A percentile compares a stretch with the other conserved stretches of the same genome.
These are phyloP conservation scores for Annulohypoxylon bovei DNA, from an alignment of 495 filamentous ascomycete genomes.

Conservation along the genomic window DNA sequence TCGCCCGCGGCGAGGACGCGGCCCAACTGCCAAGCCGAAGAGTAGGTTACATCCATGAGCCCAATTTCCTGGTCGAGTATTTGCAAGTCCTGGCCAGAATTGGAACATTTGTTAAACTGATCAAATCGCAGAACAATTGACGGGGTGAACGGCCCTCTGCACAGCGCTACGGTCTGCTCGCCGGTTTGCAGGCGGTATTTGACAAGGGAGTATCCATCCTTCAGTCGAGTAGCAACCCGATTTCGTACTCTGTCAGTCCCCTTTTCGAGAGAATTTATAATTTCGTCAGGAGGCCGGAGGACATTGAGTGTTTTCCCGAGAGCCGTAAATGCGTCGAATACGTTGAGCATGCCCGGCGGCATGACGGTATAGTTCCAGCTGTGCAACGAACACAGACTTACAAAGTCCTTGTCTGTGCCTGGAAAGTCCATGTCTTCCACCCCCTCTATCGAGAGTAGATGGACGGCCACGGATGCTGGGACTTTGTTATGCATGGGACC, in stretches of 20 bases:
- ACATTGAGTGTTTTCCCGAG: constrained; percentile 29
- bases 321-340: constrained; percentile 37
- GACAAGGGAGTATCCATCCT: constrained; percentile 54
- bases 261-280: background rate
- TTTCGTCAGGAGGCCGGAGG: background rate
- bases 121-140: background rate
- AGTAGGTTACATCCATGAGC: constrained; percentile 62
- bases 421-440: constrained; percentile 36
- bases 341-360: constrained; percentile 50
- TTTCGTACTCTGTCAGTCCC: background rate
- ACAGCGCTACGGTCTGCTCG: constrained; percentile 53
- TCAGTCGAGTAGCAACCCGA: constrained; percentile 36
- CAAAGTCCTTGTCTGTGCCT: background rate
- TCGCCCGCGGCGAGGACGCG: constrained; percentile 44
- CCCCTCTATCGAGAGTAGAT: constrained; percentile 54
- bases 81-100: constrained; percentile 50
- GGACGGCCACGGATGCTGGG: constrained; percentile 35
- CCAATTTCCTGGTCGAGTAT: constrained; percentile 55
- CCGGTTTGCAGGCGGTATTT: constrained; percentile 52
- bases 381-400: constrained; percentile 55
- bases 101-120: constrained; percentile 45
- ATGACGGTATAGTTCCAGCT: constrained; percentile 57
- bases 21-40: constrained; percentile 60
- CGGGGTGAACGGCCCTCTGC: constrained; percentile 56
- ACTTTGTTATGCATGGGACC: constrained; percentile 45